Evolutionary conservation across 805 yeast genomes (phyloP), one percentile per base, ranked within the genome.

Genomic region (Sugiyamaella marilandica): DNA sequence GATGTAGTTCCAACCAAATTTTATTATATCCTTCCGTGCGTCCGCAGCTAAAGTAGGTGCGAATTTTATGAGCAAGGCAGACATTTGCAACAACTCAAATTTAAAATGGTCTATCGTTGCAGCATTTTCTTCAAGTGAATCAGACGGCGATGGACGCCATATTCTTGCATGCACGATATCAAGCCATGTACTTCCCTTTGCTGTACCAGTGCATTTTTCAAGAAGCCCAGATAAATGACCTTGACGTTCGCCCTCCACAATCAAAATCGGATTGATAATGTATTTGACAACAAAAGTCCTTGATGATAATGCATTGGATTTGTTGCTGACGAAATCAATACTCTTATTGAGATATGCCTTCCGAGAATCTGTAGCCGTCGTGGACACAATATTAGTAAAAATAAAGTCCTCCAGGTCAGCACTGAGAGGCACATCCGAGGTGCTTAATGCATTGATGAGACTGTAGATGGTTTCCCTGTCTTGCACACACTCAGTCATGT

Each of bases 1-100:
- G 63, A 94, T 84, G 62, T 84, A 87, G 59, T 87, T 87, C 99
- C 99, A 94, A 60, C 90, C 86, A 70, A 90, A 94, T 66, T 88
- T 89, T 67, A 94, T 88, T 41, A 94, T 81, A 60, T 90, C 96
- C 64, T 89, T 92, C 41, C 87, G 76, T 59, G 79, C 76, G 13
- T 81, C 85, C 7, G 78, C 71, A 24, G 88, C 75, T 10, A 75
- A 68, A 0, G 71, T 67, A 0, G 95, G 82, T 1, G 87, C 83
- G 69, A 82, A 79, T 62, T 83, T 83, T 24, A 90, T 79, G 43
- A 94, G 70, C 43, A 85, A 70, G 0, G 96, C 83, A 0, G 98
- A 85, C 64, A 90, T 68, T 59, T 91, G 96, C 19, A 94, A 73
- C 8, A 92, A 71, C 54, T 87, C 94, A 56, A 87, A 79, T 53